These are phyloP conservation scores for Lipomyces orientalis DNA, from an alignment of 805 yeast genomes.

Conservation along the genomic window DNA sequence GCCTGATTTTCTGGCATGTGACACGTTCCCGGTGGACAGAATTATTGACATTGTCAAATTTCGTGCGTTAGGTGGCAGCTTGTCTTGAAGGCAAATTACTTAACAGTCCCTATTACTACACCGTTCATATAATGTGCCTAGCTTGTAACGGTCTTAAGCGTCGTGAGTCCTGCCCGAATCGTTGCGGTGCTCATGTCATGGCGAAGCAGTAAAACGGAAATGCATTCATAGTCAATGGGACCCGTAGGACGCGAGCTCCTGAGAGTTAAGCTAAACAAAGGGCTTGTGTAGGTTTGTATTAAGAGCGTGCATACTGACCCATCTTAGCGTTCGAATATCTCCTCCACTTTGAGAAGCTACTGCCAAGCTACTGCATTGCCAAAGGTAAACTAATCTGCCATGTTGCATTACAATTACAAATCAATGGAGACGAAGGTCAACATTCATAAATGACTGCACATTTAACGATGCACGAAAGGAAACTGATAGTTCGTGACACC, in stretches of 20 bases:
- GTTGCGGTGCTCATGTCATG: not conserved
- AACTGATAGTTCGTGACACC: not conserved
- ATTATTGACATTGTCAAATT: constrained; percentile 32
- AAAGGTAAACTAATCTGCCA: not conserved
- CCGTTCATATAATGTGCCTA: not conserved
- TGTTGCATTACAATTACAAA: not conserved
- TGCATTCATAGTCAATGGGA: not conserved
- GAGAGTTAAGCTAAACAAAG: not conserved
- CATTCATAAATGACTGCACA: not conserved
- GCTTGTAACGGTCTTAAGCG: not conserved
- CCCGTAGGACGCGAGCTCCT: not conserved
- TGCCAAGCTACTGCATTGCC: not conserved
- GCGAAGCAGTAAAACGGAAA: not conserved
- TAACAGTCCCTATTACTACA: not conserved
- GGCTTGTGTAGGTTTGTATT: not conserved
- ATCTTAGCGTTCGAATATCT: not conserved
- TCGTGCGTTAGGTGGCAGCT: not conserved
- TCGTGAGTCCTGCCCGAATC: not conserved
- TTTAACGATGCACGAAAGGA: not conserved
- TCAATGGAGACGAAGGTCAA: not conserved
- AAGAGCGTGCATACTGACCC: not conserved
- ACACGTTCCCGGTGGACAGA: constrained; percentile 33
- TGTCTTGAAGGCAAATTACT: not conserved
- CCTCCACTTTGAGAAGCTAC: not conserved
- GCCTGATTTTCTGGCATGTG: constrained; percentile 26